Evolutionary conservation across 768 basidiomycete genomes (phyloP).

Genomic region (Podaxis mareebaensis): DNA sequence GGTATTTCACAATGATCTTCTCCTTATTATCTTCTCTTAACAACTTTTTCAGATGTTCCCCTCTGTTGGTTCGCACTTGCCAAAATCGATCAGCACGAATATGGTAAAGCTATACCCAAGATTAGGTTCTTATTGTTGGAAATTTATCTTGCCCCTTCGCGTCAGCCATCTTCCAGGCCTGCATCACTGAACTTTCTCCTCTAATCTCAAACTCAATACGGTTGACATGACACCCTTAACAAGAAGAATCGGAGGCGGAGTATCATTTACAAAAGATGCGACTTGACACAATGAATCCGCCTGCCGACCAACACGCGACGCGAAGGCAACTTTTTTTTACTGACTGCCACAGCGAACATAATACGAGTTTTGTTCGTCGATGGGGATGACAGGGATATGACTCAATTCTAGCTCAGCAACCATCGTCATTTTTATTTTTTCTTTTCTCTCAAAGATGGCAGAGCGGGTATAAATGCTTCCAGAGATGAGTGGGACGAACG

Average conservation of each 20-base stretch:
- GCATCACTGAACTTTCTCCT: constrained; percentile 40
- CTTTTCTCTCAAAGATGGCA: constrained; percentile 41
- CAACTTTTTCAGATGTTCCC: constrained; percentile 26
- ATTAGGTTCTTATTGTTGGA: constrained; percentile 54
- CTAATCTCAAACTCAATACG: constrained; percentile 37
- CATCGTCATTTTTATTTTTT: constrained; percentile 44
- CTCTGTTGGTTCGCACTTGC: constrained; percentile 37
- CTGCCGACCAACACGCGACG: constrained; percentile 43
- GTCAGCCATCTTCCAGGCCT: constrained; percentile 32
- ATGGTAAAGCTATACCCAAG: constrained; percentile 42
- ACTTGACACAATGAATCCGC: constrained; percentile 46
- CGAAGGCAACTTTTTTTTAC: constrained; percentile 17
- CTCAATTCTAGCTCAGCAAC: constrained; percentile 41
- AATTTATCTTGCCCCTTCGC: constrained; percentile 35
- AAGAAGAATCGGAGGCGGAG: constrained; percentile 37
- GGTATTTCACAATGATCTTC: constrained; percentile 34
- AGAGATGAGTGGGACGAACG: constrained; percentile 28
- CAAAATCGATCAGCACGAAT: constrained; percentile 33
- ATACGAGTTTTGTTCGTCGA: constrained; percentile 41
- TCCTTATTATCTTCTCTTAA: constrained; percentile 36
- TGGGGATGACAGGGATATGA: constrained; percentile 38
- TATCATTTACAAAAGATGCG: constrained; percentile 50
- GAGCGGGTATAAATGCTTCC: constrained; percentile 46
- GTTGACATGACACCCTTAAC: constrained; percentile 59
- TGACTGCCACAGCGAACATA: constrained; percentile 38